These are phyloP conservation scores for Botrytis deweyae DNA, from an alignment of 2,329 filamentous ascomycete species.

Conservation along the genomic window DNA sequence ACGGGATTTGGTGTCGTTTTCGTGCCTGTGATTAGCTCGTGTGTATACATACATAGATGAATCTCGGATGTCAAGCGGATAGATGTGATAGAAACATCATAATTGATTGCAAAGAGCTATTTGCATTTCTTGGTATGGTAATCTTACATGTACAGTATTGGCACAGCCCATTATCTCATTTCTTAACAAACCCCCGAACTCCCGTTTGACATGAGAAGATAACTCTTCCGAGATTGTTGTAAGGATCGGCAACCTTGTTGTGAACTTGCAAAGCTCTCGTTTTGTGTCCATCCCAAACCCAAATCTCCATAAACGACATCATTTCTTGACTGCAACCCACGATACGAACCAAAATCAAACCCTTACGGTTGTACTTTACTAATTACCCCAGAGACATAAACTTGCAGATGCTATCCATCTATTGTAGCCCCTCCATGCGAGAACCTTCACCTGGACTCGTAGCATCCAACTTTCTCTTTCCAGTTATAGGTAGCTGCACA, in stretches of 20 bases:
- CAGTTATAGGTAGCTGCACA: constrained; percentile 39
- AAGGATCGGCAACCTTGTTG: background rate
- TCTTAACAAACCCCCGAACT: background rate
- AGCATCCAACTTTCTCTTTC: constrained; percentile 42
- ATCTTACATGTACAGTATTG: constrained; percentile 7
- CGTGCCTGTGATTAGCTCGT: constrained; percentile 1
- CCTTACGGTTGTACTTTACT: background rate
- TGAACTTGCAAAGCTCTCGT: background rate
- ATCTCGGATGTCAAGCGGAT: background rate
- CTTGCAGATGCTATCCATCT: background rate
- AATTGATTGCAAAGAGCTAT: background rate
- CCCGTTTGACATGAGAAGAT: background rate
- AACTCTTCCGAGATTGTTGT: background rate
- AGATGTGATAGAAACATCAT: background rate
- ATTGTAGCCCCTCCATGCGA: constrained; percentile 17
- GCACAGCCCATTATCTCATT: background rate
- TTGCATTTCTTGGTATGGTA: constrained; percentile 8
- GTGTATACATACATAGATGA: background rate
- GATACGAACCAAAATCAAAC: background rate
- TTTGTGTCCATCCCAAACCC: background rate
- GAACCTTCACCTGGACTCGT: constrained; percentile 16
- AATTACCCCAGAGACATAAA: background rate
- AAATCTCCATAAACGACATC: background rate
- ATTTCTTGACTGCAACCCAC: background rate
- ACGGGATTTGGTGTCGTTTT: constrained; percentile 17